Evolutionary conservation across 805 yeast species (phyloP).

Genomic region (Teunomyces kruisii): DNA sequence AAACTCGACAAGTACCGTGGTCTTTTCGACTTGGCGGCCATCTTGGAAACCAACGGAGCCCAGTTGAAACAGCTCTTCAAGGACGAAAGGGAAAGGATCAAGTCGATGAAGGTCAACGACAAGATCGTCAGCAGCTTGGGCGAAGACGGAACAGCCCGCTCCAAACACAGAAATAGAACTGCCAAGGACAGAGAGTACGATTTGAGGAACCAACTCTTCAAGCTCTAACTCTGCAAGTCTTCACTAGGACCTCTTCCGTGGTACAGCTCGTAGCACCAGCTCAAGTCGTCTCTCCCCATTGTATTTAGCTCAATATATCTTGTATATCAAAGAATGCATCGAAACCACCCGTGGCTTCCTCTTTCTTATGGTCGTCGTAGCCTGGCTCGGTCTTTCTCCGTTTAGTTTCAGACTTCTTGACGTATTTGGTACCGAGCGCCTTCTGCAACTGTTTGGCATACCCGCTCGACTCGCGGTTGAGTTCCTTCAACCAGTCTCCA

Average conservation of each 20-base stretch:
- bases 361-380: conserved; percentile 4
- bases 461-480: conserved; percentile 12
- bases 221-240: no score
- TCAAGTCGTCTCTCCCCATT: no score
- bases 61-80: conserved; percentile 23
- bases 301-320: conserved; percentile 6
- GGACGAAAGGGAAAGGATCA: conserved; percentile 30
- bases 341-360: conserved; percentile 4
- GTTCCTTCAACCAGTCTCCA: conserved; percentile 16
- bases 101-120: conserved; percentile 24
- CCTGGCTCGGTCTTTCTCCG: conserved; percentile 9
- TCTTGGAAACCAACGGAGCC: conserved; percentile 26
- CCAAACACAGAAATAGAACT: conserved; percentile 38
- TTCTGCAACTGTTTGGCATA: conserved; percentile 21
- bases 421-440: conserved; percentile 22
- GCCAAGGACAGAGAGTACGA: conserved; percentile 47
- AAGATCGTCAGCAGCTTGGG: conserved; percentile 37
- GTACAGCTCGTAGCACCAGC: no score
- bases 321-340: conserved; percentile 14
- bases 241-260: no score
- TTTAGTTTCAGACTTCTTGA: conserved; percentile 20
- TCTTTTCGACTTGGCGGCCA: conserved; percentile 36
- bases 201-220: conserved; percentile 37
- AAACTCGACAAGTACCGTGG: conserved; percentile 32
- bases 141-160: conserved; percentile 35